Conservation (phyloP, 257 asterid genomes). For the Ajuga chamaepitys region DNA sequence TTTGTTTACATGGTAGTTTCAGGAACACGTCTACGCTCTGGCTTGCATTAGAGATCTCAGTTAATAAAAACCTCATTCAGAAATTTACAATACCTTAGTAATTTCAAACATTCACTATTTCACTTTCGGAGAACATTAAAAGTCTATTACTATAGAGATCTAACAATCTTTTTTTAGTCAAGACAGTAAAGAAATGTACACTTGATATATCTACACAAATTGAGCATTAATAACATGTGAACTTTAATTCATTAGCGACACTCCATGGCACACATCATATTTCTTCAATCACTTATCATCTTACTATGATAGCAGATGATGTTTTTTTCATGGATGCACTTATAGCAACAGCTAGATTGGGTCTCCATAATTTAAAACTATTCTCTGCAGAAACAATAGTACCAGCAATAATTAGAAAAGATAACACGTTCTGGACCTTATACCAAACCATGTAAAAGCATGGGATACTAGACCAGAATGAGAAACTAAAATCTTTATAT, state of each 20-base stretch:
- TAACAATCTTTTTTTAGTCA: neutral
- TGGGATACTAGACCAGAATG: neutral
- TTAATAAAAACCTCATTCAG: too few species aligned
- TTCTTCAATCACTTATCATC: neutral
- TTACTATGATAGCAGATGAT: constrained; percentile 19
- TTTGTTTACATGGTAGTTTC: too few species aligned
- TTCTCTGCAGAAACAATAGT: constrained; percentile 24
- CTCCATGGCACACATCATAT: neutral
- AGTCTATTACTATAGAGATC: neutral
- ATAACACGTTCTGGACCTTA: neutral
- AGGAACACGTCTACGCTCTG: too few species aligned
- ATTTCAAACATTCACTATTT: too few species aligned
- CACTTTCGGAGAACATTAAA: neutral
- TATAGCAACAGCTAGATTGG: constrained; percentile 13
- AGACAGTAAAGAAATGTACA: neutral
- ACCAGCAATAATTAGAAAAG: neutral
- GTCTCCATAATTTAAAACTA: constrained; percentile 31
- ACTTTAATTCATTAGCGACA: neutral
- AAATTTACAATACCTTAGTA: too few species aligned
- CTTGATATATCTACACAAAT: neutral
- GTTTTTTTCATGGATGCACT: constrained; percentile 16
- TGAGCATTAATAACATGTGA: neutral
- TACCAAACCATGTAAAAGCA: neutral
- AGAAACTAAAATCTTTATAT: neutral
- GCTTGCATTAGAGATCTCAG: too few species aligned